Conservation (phyloP, 2,329 filamentous ascomycete genomes). For the Diaporthe sp. region DNA sequence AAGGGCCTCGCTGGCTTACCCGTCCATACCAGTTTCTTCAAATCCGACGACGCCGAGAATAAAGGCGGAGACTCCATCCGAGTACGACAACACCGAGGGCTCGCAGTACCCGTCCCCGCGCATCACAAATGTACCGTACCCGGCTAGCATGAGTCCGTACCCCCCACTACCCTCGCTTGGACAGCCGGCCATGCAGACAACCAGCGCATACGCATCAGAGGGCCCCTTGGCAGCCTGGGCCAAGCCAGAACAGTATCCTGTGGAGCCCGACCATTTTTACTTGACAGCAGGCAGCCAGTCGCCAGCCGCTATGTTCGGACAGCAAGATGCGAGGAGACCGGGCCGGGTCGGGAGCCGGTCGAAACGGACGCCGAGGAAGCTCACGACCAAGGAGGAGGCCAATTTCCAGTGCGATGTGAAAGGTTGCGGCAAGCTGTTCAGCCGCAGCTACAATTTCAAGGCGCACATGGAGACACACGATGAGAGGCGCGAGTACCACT, state of each 20-base stretch:
- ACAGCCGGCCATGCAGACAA: slow-evolving; percentile 44
- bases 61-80: slow-evolving; percentile 55
- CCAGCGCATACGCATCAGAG: slow-evolving; percentile 56
- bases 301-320: slow-evolving; percentile 44
- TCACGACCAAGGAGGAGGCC: slow-evolving; percentile 77
- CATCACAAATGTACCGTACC: slow-evolving; percentile 52
- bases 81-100: slow-evolving; percentile 54
- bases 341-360: slow-evolving; percentile 49
- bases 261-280: slow-evolving; percentile 50
- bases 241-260: slow-evolving; percentile 54
- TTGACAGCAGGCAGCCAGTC: slow-evolving; percentile 35
- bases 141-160: slow-evolving; percentile 47
- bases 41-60: slow-evolving; percentile 51
- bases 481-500: slow-evolving; percentile 78
- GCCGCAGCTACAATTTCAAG: slow-evolving; percentile 87
- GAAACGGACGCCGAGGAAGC: slow-evolving; percentile 61
- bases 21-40: slow-evolving; percentile 43
- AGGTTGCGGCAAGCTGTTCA: slow-evolving; percentile 84
- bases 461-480: slow-evolving; percentile 90
- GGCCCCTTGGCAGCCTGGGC: slow-evolving; percentile 54
- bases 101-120: slow-evolving; percentile 59
- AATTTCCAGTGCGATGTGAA: slow-evolving; percentile 78
- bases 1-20: slow-evolving; percentile 52
- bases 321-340: slow-evolving; percentile 46
- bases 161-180: slow-evolving; percentile 35